Conservation (phyloP, 257 asterid species). For the Henckelia pumila region DNA sequence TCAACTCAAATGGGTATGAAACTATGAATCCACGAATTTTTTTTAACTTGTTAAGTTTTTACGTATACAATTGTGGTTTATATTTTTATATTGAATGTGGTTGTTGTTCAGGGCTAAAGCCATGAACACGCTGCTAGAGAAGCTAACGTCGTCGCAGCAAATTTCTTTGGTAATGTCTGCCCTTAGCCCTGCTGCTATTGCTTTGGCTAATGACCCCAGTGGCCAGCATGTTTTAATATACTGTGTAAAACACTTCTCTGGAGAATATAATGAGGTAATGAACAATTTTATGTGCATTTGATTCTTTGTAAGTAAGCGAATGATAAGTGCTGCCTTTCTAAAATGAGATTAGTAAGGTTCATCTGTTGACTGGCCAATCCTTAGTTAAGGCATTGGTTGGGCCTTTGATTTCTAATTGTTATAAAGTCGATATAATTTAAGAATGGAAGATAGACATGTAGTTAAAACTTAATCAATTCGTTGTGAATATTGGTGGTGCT, state of each 20-base stretch:
- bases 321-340: neutral
- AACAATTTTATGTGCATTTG: neutral
- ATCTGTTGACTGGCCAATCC: neutral
- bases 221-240: conserved; percentile 64
- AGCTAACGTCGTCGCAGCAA: conserved; percentile 50
- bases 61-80: neutral
- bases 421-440: neutral
- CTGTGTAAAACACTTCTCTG: conserved; percentile 46
- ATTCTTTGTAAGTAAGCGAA: conserved; percentile 3
- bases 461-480: neutral
- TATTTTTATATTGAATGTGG: conserved; percentile 2
- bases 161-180: conserved; percentile 41
- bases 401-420: too few relatives aligned
- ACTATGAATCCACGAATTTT: neutral
- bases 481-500: neutral
- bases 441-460: neutral
- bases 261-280: conserved; percentile 63
- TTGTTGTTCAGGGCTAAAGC: conserved; percentile 48
- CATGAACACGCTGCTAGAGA: conserved; percentile 54
- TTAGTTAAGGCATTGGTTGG: neutral
- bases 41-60: neutral
- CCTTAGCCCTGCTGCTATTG: conserved; percentile 39
- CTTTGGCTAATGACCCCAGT: conserved; percentile 55
- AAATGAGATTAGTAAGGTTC: neutral
- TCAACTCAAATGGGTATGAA: conserved; percentile 58